Conservation (phyloP, 257 asterid genomes). For the Solanum dulcamara region DNA sequence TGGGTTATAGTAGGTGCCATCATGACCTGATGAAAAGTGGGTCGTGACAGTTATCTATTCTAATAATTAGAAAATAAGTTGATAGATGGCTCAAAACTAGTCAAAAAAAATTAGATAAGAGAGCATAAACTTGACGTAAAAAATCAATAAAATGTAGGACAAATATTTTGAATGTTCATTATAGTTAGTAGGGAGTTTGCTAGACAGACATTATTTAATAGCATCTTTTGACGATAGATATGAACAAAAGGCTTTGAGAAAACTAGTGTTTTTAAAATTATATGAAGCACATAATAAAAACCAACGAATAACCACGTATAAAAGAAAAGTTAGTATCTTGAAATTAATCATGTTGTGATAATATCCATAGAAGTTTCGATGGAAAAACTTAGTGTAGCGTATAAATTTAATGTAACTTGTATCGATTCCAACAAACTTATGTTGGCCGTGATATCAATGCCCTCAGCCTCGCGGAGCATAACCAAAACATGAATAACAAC, state of each 20-base stretch:
- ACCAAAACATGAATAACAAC: background rate
- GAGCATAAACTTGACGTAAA: background rate
- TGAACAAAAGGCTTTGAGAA: background rate
- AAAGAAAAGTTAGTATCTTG: too few species aligned
- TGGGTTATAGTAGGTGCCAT: too few species aligned
- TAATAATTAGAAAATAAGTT: background rate
- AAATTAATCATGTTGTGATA: too few species aligned
- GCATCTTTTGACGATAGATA: background rate
- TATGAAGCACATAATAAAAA: too few species aligned
- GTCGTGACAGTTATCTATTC: too few species aligned
- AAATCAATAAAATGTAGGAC: background rate
- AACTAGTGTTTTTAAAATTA: background rate
- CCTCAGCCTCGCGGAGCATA: background rate
- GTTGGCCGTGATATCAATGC: background rate
- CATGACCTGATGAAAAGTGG: too few species aligned
- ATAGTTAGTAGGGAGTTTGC: background rate
- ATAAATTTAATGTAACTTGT: background rate
- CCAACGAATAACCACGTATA: too few species aligned
- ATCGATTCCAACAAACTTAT: background rate
- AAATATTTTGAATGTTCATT: background rate
- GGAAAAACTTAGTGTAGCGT: too few species aligned
- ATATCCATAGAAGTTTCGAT: too few species aligned
- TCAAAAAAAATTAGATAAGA: background rate
- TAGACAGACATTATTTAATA: background rate
- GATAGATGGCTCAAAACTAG: background rate